A percentile compares a stretch with the other conserved stretches of the same genome.
These are phyloP conservation scores for Cicer judaicum DNA, from an alignment of 306 rosid species.

Conservation along the genomic window DNA sequence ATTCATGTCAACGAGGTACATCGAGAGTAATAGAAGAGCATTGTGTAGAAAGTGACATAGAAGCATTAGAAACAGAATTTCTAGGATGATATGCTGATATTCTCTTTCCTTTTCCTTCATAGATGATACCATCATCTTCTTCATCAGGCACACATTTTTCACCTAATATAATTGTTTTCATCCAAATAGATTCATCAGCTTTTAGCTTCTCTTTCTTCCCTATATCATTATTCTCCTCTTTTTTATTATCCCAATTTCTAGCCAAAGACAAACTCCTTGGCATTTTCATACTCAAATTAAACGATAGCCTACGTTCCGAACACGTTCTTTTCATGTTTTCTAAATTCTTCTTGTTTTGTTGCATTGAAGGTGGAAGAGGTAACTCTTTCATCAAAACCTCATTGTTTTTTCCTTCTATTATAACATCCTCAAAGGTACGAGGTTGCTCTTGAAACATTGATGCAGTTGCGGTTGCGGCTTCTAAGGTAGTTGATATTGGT, in stretches of 20 bases:
- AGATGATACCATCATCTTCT: slow-evolving; percentile 59
- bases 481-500: neutral
- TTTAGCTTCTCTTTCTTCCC: slow-evolving; percentile 45
- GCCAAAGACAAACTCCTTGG: slow-evolving; percentile 63
- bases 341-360: slow-evolving; percentile 7
- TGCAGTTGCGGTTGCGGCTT: neutral
- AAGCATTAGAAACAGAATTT: slow-evolving; percentile 33
- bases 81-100: slow-evolving; percentile 76
- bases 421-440: neutral
- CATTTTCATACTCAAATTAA: slow-evolving; percentile 53
- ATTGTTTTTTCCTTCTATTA: neutral
- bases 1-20: slow-evolving; percentile 21
- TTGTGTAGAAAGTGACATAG: slow-evolving; percentile 58
- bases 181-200: slow-evolving; percentile 76
- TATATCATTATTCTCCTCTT: neutral
- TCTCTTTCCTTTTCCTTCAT: slow-evolving; percentile 66
- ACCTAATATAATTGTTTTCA: slow-evolving; percentile 80
- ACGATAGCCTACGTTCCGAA: slow-evolving; percentile 52
- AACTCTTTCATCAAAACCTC: slow-evolving; percentile 45
- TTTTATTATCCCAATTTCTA: slow-evolving; percentile 40
- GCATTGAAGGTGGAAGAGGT: slow-evolving; percentile 61
- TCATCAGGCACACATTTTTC: slow-evolving; percentile 74
- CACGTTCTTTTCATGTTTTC: slow-evolving; percentile 45
- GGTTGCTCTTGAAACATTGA: slow-evolving; percentile 11
- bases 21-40: slow-evolving; percentile 50